These are phyloP conservation scores for Spiromastix sp. DNA, from an alignment of 2,329 filamentous ascomycete genomes.

Conservation along the genomic window DNA sequence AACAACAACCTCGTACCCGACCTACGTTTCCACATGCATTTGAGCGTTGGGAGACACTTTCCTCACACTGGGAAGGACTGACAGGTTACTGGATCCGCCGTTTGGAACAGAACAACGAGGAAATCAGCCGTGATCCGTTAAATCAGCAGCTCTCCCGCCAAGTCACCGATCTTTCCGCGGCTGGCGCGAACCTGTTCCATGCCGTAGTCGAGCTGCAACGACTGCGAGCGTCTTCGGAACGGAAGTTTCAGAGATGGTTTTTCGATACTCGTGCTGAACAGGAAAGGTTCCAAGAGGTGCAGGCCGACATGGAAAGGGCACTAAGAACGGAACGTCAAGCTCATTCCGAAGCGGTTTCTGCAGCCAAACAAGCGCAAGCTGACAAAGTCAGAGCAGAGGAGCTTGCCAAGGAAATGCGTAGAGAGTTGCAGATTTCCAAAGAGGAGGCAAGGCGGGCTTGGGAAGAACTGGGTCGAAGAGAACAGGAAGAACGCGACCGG, in stretches of 20 bases:
- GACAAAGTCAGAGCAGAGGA: constrained; percentile 64
- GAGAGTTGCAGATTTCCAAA: constrained; percentile 88
- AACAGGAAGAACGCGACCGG: constrained; percentile 85
- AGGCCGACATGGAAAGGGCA: constrained; percentile 65
- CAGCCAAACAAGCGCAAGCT: constrained; percentile 55
- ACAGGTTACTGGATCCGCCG: constrained; percentile 96
- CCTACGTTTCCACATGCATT: constrained; percentile 92
- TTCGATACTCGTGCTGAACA: constrained; percentile 86
- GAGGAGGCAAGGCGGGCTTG: constrained; percentile 91
- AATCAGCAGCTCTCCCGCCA: constrained; percentile 84
- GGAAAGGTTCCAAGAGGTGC: constrained; percentile 72
- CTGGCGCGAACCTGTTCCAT: constrained; percentile 93
- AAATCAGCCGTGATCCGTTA: constrained; percentile 70
- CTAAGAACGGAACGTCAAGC: constrained; percentile 65
- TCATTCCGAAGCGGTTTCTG: constrained; percentile 55
- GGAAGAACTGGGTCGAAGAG: constrained; percentile 89
- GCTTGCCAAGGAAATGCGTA: constrained; percentile 77
- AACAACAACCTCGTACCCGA: constrained; percentile 21
- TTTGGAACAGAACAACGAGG: constrained; percentile 79
- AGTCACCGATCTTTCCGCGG: constrained; percentile 93
- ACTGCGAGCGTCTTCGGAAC: constrained; percentile 84
- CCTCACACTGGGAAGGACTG: constrained; percentile 94
- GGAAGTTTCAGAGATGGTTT: constrained; percentile 98
- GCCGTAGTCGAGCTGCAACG: constrained; percentile 94
- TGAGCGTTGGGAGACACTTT: constrained; percentile 92